A percentile compares a stretch with the other conserved stretches of the same genome.
These are phyloP conservation scores for Diospyros kaki DNA, from an alignment of 148 eudicot species.

Conservation along the genomic window DNA sequence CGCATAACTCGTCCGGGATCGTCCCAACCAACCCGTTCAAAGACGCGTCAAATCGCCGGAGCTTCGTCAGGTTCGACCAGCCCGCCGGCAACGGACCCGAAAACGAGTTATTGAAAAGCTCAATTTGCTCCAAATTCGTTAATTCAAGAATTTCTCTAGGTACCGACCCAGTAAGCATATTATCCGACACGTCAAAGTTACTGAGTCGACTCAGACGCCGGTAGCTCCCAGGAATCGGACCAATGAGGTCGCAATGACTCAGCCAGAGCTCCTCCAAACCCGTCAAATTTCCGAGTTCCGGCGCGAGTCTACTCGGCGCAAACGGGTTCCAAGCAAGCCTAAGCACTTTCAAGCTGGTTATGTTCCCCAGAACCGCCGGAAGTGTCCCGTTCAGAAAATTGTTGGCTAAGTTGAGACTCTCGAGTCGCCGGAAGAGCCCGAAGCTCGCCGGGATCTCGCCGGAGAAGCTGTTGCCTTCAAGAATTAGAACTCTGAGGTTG, in stretches of 20 bases:
- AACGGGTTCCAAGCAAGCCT: constrained; percentile 39
- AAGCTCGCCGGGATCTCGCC: constrained; percentile 40
- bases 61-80: constrained; percentile 33
- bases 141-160: constrained; percentile 22
- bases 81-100: constrained; percentile 32
- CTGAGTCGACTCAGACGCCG: constrained; percentile 23
- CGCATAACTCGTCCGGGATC: constrained; percentile 34
- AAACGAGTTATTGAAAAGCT: constrained; percentile 41
- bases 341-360: constrained; percentile 25
- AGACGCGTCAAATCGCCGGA: constrained; percentile 38
- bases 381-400: constrained; percentile 34
- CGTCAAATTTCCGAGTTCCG: constrained; percentile 32
- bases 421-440: constrained; percentile 27
- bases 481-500: constrained; percentile 18
- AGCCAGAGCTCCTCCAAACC: constrained; percentile 31
- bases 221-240: constrained; percentile 28
- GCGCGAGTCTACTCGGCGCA: constrained; percentile 24
- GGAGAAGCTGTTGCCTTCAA: constrained; percentile 26
- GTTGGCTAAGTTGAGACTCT: constrained; percentile 22
- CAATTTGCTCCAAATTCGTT: constrained; percentile 29
- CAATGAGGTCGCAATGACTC: constrained; percentile 23
- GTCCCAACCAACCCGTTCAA: constrained; percentile 28
- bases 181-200: constrained; percentile 36
- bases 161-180: constrained; percentile 28
- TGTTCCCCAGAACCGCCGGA: constrained; percentile 26